These are phyloP conservation scores for Fusarium sterilihyphosum DNA, from an alignment of 2,329 filamentous ascomycete genomes.

Conservation along the genomic window DNA sequence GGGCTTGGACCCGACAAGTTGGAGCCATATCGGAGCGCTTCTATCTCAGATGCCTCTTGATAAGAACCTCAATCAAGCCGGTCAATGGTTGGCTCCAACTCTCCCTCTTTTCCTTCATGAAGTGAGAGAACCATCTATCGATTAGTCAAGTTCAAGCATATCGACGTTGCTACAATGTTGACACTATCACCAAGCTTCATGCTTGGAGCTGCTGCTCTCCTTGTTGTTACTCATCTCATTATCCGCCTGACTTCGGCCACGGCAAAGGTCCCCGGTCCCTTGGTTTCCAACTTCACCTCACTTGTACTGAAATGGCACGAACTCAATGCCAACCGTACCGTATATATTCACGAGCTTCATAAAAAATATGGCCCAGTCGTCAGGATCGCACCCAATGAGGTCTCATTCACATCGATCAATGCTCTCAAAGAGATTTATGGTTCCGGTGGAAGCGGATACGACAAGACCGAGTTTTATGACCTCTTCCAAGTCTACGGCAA, in stretches of 20 bases:
- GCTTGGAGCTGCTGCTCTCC: conserved; percentile 29
- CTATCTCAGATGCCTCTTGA: conserved; percentile 19
- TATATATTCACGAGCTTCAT: conserved; percentile 67
- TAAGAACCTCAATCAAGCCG: conserved; percentile 27
- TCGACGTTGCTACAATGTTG: conserved; percentile 32
- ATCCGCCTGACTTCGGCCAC: conserved; percentile 48
- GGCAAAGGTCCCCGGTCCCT: conserved; percentile 59
- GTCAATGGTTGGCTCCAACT: not conserved
- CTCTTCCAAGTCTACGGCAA: conserved; percentile 67
- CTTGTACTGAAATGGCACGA: conserved; percentile 65
- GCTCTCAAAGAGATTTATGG: conserved; percentile 72
- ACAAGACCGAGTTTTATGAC: conserved; percentile 73
- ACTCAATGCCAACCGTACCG: conserved; percentile 61
- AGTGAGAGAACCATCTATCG: not conserved
- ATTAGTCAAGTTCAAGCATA: not conserved
- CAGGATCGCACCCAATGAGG: conserved; percentile 66
- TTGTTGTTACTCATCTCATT: conserved; percentile 43
- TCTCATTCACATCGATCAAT: conserved; percentile 65
- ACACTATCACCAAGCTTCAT: conserved; percentile 45
- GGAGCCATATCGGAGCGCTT: conserved; percentile 16
- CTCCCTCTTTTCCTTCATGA: not conserved
- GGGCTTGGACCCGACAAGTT: conserved; percentile 19
- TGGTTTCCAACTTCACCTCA: conserved; percentile 59
- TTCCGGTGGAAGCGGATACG: conserved; percentile 69
- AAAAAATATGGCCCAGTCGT: conserved; percentile 65